phyloP scores from a whole-genome alignment of 257 asterid genomes.

The Forsythia suspensa region DNA sequence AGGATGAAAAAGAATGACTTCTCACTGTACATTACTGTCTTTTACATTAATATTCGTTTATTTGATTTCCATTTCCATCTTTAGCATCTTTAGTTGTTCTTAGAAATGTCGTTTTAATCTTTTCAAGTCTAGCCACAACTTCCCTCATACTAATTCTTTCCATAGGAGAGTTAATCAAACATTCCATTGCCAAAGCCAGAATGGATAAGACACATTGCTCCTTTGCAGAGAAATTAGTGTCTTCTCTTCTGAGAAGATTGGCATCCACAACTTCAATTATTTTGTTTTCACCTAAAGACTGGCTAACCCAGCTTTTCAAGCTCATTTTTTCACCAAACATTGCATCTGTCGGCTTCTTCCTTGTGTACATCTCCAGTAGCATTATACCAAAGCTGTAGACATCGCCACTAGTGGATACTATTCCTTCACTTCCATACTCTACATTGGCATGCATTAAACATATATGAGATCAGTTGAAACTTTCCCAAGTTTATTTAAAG shows the following conservation, averaged over 20 bases:
- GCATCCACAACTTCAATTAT: neutral
- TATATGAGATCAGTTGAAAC: neutral
- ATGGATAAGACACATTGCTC: conserved; percentile 25
- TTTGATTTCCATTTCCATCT: neutral
- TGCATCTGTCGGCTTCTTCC: conserved; percentile 11
- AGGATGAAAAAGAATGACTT: neutral
- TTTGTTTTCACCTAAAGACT: neutral
- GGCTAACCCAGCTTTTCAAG: conserved; percentile 8
- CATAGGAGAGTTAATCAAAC: conserved; percentile 29
- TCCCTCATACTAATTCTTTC: conserved; percentile 33
- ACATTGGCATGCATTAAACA: neutral
- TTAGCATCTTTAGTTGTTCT: neutral
- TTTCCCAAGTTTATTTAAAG: neutral
- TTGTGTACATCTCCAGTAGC: conserved; percentile 12
- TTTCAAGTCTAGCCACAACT: conserved; percentile 20
- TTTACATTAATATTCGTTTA: neutral
- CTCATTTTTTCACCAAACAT: neutral
- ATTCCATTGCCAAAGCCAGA: conserved; percentile 27
- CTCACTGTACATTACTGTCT: neutral
- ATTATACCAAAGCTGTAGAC: conserved; percentile 15
- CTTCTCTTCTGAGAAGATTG: neutral
- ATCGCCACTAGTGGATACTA: conserved; percentile 10
- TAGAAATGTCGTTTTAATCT: conserved; percentile 26
- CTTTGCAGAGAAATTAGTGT: conserved; percentile 2
- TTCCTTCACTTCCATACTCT: conserved; percentile 5